Evolutionary conservation across 2,329 filamentous ascomycete species (phyloP).

Genomic region (Cytospora paraplurivora): DNA sequence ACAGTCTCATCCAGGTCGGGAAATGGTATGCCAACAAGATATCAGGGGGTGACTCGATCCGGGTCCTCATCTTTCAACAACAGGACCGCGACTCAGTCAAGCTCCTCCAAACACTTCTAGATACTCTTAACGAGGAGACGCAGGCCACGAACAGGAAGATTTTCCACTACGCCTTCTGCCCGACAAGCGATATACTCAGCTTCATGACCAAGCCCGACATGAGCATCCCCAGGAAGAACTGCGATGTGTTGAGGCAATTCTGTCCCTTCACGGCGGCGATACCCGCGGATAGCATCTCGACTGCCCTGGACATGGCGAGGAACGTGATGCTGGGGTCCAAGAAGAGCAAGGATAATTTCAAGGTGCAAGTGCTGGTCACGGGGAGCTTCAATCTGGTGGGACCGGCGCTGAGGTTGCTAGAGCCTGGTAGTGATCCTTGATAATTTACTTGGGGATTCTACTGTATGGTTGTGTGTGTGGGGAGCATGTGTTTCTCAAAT

Average conservation of each 20-base stretch:
- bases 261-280: slow-evolving; percentile 19
- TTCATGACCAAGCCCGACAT: slow-evolving; percentile 22
- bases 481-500: slow-evolving; percentile 22
- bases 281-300: slow-evolving; percentile 21
- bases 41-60: slow-evolving; percentile 35
- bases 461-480: slow-evolving; percentile 22
- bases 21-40: slow-evolving; percentile 70
- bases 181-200: slow-evolving; percentile 22
- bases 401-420: slow-evolving; percentile 52
- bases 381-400: slow-evolving; percentile 67
- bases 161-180: slow-evolving; percentile 25
- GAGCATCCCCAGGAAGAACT: slow-evolving; percentile 24
- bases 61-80: slow-evolving; percentile 85
- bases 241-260: slow-evolving; percentile 25
- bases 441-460: slow-evolving; percentile 23
- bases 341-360: slow-evolving; percentile 26
- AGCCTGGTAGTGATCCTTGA: slow-evolving; percentile 36
- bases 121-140: slow-evolving; percentile 49
- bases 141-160: slow-evolving; percentile 38
- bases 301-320: slow-evolving; percentile 23
- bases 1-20: slow-evolving; percentile 76
- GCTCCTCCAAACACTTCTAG: slow-evolving; percentile 65
- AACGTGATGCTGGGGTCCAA: slow-evolving; percentile 12
- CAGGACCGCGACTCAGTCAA: slow-evolving; percentile 76
- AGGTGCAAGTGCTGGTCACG: slow-evolving; percentile 50